Evolutionary conservation across 805 yeast genomes (phyloP).

Genomic region (Saccharomycopsis amapae): DNA sequence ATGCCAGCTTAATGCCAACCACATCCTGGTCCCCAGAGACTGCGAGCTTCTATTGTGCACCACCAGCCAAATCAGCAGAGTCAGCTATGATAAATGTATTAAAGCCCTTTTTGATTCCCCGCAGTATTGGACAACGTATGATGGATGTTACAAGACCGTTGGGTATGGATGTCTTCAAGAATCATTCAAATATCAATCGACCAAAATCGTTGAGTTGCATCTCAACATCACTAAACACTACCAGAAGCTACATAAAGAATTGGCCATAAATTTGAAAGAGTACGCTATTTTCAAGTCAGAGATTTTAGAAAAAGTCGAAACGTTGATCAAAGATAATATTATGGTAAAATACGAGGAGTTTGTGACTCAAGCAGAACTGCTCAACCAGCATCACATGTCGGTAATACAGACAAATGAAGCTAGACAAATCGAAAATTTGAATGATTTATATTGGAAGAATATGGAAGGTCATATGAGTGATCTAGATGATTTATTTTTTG

Average conservation of each 20-base stretch:
- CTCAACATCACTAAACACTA: conserved; percentile 8
- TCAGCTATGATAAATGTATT: conserved; percentile 2
- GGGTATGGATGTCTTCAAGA: conserved; percentile 15
- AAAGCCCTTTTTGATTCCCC: conserved; percentile 13
- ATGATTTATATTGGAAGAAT: background rate
- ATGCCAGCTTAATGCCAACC: conserved; percentile 4
- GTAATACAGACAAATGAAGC: background rate
- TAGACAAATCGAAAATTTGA: background rate
- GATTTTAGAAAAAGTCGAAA: background rate
- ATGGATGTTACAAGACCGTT: conserved; percentile 16
- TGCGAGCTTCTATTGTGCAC: background rate
- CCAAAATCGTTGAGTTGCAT: conserved; percentile 14
- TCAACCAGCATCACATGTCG: background rate
- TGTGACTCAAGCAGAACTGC: background rate
- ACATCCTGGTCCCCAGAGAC: background rate
- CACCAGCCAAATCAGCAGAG: background rate
- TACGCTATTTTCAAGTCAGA: too few species aligned
- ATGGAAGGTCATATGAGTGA: background rate
- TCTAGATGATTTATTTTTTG: background rate
- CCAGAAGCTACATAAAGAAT: background rate
- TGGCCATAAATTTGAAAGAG: background rate
- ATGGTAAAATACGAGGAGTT: background rate
- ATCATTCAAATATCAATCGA: conserved; percentile 10
- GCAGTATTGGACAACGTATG: conserved; percentile 21
- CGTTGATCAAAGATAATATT: background rate